phyloP scores from a whole-genome alignment of 768 basidiomycete genomes.

The Boletus eberwhitei region DNA sequence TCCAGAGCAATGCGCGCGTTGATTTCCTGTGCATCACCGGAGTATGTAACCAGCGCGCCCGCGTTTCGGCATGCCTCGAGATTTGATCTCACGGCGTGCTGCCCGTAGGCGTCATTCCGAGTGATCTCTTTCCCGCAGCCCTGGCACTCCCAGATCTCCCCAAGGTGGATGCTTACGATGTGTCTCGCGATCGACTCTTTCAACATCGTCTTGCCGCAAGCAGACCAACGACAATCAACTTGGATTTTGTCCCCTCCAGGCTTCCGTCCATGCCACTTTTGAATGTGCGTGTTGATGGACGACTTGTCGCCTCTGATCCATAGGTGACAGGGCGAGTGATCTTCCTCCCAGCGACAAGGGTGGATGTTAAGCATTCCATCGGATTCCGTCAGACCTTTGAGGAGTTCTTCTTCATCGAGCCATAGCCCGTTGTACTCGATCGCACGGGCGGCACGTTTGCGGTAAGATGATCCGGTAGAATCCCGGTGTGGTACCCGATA shows the following conservation, averaged over 20 bases:
- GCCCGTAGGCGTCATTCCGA: constrained; percentile 9
- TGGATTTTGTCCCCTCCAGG: constrained; percentile 9
- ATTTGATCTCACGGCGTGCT: constrained; percentile 1
- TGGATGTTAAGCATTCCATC: constrained; percentile 4
- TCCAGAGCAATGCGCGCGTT: constrained; percentile 6
- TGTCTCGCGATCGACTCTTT: constrained; percentile 26
- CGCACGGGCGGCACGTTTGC: background rate
- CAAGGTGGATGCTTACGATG: constrained; percentile 14
- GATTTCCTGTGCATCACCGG: background rate
- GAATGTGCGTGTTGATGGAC: constrained; percentile 13
- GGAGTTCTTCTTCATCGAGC: constrained; percentile 14
- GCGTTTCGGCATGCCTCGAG: background rate
- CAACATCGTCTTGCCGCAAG: constrained; percentile 16
- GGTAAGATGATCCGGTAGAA: background rate
- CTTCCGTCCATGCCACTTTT: constrained; percentile 16
- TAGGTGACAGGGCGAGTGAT: constrained; percentile 7
- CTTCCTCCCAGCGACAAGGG: constrained; percentile 13
- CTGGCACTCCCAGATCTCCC: constrained; percentile 14
- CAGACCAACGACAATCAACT: constrained; percentile 8
- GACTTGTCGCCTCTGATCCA: constrained; percentile 19
- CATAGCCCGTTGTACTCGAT: constrained; percentile 6
- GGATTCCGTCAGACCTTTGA: background rate
- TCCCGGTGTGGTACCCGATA: background rate
- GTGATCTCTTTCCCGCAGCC: constrained; percentile 11
- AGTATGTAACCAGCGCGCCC: constrained; percentile 10